Evolutionary conservation across 257 asterid genomes (phyloP).

Genomic region (Lycium barbarum): DNA sequence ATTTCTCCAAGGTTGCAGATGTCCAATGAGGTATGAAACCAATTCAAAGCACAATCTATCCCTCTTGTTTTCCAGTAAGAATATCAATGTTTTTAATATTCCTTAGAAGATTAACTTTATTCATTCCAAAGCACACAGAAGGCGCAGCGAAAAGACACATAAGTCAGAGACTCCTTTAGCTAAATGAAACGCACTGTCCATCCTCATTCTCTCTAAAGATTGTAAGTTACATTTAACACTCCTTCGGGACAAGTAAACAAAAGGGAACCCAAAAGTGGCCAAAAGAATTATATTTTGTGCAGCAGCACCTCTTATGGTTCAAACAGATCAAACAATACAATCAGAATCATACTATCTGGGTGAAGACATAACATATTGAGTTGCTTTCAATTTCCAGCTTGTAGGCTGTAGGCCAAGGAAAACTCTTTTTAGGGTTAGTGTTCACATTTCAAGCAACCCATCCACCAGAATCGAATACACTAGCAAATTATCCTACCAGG

Average conservation of each 20-base stretch:
- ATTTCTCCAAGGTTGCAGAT: neutral
- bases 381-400: neutral
- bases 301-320: neutral
- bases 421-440: neutral
- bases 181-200: slow-evolving; percentile 23
- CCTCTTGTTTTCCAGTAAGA: neutral
- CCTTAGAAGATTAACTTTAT: neutral
- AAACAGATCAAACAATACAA: neutral
- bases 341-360: neutral
- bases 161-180: neutral
- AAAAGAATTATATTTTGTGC: neutral
- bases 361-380: neutral
- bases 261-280: slow-evolving; percentile 2
- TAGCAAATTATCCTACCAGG: neutral
- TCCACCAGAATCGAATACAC: slow-evolving; percentile 8
- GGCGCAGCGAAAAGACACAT: neutral
- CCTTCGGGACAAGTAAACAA: neutral
- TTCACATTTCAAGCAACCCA: neutral
- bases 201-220: neutral
- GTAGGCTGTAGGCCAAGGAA: neutral
- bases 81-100: neutral
- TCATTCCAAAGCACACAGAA: neutral
- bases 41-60: neutral
- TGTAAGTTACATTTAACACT: slow-evolving; percentile 3
- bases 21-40: neutral